Conservation (phyloP, 495 filamentous ascomycete species). For the Penicillium desertorum region DNA sequence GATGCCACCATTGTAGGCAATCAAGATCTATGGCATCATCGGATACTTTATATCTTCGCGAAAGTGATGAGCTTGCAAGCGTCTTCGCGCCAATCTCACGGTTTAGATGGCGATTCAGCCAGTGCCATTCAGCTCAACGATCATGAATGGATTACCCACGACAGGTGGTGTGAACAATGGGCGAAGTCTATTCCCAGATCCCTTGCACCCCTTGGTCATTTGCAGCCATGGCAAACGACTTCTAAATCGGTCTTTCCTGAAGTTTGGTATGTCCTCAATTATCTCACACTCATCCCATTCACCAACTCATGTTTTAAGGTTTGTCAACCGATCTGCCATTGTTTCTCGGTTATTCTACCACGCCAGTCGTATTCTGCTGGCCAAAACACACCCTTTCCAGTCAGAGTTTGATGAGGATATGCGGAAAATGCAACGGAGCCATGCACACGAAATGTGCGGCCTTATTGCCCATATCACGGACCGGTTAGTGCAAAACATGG, state of each 20-base stretch:
- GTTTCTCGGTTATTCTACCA: constrained; percentile 91
- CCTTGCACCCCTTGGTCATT: constrained; percentile 82
- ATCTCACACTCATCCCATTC: background rate
- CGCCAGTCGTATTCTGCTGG: constrained; percentile 75
- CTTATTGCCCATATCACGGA: constrained; percentile 84
- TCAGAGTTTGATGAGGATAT: constrained; percentile 58
- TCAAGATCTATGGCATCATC: constrained; percentile 89
- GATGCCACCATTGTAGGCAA: constrained; percentile 43
- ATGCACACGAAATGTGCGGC: constrained; percentile 82
- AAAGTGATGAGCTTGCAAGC: constrained; percentile 85
- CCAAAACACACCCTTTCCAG: constrained; percentile 71
- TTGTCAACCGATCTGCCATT: constrained; percentile 77
- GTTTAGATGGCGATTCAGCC: constrained; percentile 43
- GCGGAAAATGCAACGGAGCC: constrained; percentile 62
- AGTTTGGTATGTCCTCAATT: constrained; percentile 64
- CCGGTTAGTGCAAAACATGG: constrained; percentile 39
- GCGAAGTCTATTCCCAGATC: constrained; percentile 71
- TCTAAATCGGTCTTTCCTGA: constrained; percentile 79
- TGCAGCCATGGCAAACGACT: constrained; percentile 65
- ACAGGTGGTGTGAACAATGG: constrained; percentile 77
- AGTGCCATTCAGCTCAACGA: constrained; percentile 61
- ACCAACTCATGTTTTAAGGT: constrained; percentile 48
- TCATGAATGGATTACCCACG: constrained; percentile 75
- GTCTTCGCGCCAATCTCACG: constrained; percentile 59
- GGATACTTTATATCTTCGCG: constrained; percentile 85